Conservation (phyloP, 2,329 filamentous ascomycete genomes). For the Aspergillus intermedius region DNA sequence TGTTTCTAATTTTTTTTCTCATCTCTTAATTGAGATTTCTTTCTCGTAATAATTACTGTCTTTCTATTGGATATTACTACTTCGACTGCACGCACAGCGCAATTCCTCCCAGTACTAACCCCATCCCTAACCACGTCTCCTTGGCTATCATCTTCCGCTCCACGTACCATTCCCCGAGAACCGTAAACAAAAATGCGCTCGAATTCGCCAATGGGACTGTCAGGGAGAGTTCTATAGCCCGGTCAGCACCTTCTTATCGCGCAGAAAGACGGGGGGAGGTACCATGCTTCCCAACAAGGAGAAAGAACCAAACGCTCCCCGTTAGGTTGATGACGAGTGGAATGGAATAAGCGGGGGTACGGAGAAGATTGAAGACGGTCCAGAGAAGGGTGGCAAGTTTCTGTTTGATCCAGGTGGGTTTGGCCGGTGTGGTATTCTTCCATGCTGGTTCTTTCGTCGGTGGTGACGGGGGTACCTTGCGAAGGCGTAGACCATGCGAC, state of each 20-base stretch:
- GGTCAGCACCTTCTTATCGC: too few species aligned
- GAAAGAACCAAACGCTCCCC: slow-evolving; percentile 92
- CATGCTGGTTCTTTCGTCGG: slow-evolving; percentile 15
- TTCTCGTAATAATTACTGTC: neutral
- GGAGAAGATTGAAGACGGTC: slow-evolving; percentile 68
- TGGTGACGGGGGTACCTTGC: neutral
- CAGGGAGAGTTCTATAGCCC: slow-evolving; percentile 67
- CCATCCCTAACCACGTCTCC: slow-evolving; percentile 80
- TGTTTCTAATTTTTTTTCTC: slow-evolving; percentile 11
- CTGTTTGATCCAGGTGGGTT: slow-evolving; percentile 52
- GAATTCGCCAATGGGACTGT: slow-evolving; percentile 95
- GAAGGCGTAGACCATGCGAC: too few species aligned
- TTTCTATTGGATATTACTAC: slow-evolving; percentile 7
- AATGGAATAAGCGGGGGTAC: slow-evolving; percentile 75
- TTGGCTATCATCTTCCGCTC: slow-evolving; percentile 83
- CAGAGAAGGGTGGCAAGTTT: slow-evolving; percentile 63
- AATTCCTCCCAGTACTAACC: slow-evolving; percentile 70
- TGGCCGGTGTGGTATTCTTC: slow-evolving; percentile 15
- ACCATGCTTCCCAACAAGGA: slow-evolving; percentile 90
- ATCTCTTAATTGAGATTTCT: neutral
- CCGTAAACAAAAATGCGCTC: slow-evolving; percentile 90
- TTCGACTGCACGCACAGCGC: slow-evolving; percentile 67
- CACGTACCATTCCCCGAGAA: slow-evolving; percentile 89
- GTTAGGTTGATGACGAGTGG: slow-evolving; percentile 84
- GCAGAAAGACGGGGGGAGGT: slow-evolving; percentile 20